phyloP scores from a whole-genome alignment of 257 asterid species.

The Galeopsis tetrahit region DNA sequence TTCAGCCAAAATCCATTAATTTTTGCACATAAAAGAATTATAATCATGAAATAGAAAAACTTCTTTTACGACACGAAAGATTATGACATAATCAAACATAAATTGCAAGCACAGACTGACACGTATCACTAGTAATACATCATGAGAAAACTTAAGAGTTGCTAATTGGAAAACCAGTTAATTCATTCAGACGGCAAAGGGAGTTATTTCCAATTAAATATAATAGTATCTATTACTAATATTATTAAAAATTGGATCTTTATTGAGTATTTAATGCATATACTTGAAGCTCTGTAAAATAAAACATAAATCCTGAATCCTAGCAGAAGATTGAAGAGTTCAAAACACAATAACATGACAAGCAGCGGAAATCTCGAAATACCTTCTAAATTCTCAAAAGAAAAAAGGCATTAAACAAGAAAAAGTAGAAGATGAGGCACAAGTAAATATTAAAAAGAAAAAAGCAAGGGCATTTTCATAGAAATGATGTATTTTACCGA shows the following conservation, averaged over 20 bases:
- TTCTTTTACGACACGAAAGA: conserved; percentile 29
- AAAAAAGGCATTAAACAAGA: neutral
- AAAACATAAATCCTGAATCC: neutral
- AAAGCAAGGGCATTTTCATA: conserved; percentile 35
- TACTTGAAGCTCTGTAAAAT: neutral
- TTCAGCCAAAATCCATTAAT: conserved; percentile 2
- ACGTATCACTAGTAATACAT: conserved; percentile 18
- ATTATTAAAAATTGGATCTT: neutral
- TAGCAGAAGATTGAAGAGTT: neutral
- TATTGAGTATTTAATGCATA: neutral
- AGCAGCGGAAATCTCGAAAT: conserved; percentile 3
- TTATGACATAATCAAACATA: conserved; percentile 19
- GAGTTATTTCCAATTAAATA: conserved; percentile 29
- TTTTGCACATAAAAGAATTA: neutral
- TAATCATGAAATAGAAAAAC: conserved; percentile 9
- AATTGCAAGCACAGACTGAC: conserved; percentile 23
- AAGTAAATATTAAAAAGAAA: neutral
- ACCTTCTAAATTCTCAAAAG: conserved; percentile 11
- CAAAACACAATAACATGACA: neutral
- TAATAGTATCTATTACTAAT: neutral
- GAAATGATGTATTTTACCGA: conserved; percentile 37
- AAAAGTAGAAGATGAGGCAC: neutral
- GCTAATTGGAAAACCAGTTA: conserved; percentile 32
- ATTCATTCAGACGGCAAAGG: conserved; percentile 31
- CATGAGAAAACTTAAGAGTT: conserved; percentile 17